A percentile compares a stretch with the other conserved stretches of the same genome.
phyloP scores from a whole-genome alignment of 164 flowering plant genomes.

The Saururus chinensis region DNA sequence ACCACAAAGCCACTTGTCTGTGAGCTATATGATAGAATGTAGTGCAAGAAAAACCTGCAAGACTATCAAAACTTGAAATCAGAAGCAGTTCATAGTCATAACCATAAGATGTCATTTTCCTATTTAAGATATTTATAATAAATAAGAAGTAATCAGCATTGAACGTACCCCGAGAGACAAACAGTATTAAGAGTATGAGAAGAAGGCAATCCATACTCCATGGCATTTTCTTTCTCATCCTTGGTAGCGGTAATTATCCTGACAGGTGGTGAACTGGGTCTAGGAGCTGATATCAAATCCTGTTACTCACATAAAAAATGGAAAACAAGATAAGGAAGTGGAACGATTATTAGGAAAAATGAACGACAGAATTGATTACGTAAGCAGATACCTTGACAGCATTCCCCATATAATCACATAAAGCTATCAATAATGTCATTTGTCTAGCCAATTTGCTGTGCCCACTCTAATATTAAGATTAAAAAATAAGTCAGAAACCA shows the following conservation, averaged over 20 bases:
- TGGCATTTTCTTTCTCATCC: slow-evolving; percentile 90
- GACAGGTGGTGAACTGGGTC: slow-evolving; percentile 87
- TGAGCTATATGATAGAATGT: slow-evolving; percentile 28
- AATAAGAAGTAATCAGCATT: slow-evolving; percentile 1
- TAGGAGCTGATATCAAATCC: slow-evolving; percentile 93
- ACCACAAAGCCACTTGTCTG: slow-evolving; percentile 16
- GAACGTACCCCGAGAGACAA: slow-evolving; percentile 84
- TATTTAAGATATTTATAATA: not conserved
- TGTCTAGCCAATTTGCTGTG: slow-evolving; percentile 95
- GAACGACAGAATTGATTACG: not conserved
- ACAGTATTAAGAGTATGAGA: slow-evolving; percentile 97
- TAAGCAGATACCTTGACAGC: slow-evolving; percentile 49
- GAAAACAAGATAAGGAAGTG: not conserved
- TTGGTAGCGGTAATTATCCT: slow-evolving; percentile 73
- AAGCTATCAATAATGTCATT: slow-evolving; percentile 94
- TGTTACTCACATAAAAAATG: slow-evolving; percentile 9
- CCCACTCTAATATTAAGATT: slow-evolving; percentile 74
- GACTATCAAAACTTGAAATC: slow-evolving; percentile 3
- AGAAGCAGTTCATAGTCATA: not conserved
- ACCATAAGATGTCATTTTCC: not conserved
- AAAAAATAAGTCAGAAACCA: slow-evolving; percentile 1
- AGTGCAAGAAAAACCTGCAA: slow-evolving; percentile 54
- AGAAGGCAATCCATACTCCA: slow-evolving; percentile 97
- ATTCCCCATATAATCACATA: slow-evolving; percentile 91
- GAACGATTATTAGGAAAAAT: not conserved